A percentile compares a stretch with the other conserved stretches of the same genome.
Evolutionary conservation across 768 basidiomycete genomes (phyloP).

Genomic region (Cubamyces lactineus): DNA sequence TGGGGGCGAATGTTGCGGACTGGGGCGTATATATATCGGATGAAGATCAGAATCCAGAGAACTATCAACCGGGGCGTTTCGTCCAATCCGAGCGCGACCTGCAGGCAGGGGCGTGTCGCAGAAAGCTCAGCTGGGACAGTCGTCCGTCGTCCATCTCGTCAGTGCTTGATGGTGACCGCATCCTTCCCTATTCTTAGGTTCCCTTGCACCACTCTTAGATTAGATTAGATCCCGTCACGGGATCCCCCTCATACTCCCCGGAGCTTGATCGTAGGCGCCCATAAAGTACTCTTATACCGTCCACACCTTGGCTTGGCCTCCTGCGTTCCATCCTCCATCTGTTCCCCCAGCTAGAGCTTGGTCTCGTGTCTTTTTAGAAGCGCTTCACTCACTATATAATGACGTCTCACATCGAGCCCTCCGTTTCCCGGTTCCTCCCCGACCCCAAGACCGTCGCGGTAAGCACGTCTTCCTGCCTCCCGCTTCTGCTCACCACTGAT

Average conservation of each 20-base stretch:
- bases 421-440: slow-evolving; percentile 49
- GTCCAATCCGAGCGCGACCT: slow-evolving; percentile 1
- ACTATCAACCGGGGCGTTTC: background rate
- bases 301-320: background rate
- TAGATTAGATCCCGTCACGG: slow-evolving; percentile 19
- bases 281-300: slow-evolving; percentile 14
- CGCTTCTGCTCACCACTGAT: slow-evolving; percentile 1
- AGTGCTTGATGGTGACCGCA: slow-evolving; percentile 12
- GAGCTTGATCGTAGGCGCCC: slow-evolving; percentile 18
- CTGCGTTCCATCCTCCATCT: background rate
- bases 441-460: slow-evolving; percentile 82
- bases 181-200: slow-evolving; percentile 16
- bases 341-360: background rate
- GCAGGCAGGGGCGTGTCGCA: slow-evolving; percentile 10
- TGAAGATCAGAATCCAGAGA: background rate
- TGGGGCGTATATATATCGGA: slow-evolving; percentile 6
- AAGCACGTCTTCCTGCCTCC: slow-evolving; percentile 35
- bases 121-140: background rate
- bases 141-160: background rate
- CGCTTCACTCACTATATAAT: slow-evolving; percentile 1
- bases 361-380: background rate
- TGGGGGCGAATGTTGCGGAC: background rate
- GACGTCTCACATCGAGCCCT: slow-evolving; percentile 23
- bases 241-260: slow-evolving; percentile 1
- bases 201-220: slow-evolving; percentile 3